Evolutionary conservation across 257 asterid genomes (phyloP).

Genomic region (Apocynum venetum): DNA sequence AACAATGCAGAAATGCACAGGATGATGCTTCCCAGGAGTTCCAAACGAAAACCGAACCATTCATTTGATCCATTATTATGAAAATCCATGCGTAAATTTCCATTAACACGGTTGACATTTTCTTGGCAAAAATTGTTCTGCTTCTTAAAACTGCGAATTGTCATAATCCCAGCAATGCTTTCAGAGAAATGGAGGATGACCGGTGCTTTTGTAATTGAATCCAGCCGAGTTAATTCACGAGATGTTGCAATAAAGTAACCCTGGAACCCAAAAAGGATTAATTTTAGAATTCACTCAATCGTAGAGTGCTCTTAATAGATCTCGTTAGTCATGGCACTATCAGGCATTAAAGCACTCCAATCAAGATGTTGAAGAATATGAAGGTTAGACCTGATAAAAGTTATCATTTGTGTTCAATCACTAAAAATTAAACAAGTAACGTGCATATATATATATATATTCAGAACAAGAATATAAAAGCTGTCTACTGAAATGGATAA

Average conservation of each 20-base stretch:
- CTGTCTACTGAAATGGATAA: not conserved
- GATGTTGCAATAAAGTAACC: slow-evolving; percentile 86
- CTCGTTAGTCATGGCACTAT: not conserved
- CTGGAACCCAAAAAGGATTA: slow-evolving; percentile 34
- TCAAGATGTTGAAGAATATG: not conserved
- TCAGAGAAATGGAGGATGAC: slow-evolving; percentile 95
- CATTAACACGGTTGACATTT: slow-evolving; percentile 69
- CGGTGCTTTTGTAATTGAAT: slow-evolving; percentile 95
- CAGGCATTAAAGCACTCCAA: not conserved
- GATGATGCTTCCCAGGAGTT: slow-evolving; percentile 73
- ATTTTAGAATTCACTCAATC: not conserved
- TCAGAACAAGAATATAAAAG: not conserved
- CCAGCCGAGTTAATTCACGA: slow-evolving; percentile 88
- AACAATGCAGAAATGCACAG: slow-evolving; percentile 77
- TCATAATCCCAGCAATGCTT: slow-evolving; percentile 90
- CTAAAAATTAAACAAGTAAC: not conserved
- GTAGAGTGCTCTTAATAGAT: not conserved
- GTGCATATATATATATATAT: not conserved
- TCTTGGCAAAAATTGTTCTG: slow-evolving; percentile 66
- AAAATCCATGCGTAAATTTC: slow-evolving; percentile 84
- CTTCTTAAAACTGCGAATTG: slow-evolving; percentile 79
- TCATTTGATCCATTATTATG: slow-evolving; percentile 91
- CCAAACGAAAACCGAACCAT: slow-evolving; percentile 92
- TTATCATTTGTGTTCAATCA: not conserved
- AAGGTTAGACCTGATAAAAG: not conserved